These are phyloP conservation scores for Trichophyton equinum DNA, from an alignment of 2,329 filamentous ascomycete species.

Conservation along the genomic window DNA sequence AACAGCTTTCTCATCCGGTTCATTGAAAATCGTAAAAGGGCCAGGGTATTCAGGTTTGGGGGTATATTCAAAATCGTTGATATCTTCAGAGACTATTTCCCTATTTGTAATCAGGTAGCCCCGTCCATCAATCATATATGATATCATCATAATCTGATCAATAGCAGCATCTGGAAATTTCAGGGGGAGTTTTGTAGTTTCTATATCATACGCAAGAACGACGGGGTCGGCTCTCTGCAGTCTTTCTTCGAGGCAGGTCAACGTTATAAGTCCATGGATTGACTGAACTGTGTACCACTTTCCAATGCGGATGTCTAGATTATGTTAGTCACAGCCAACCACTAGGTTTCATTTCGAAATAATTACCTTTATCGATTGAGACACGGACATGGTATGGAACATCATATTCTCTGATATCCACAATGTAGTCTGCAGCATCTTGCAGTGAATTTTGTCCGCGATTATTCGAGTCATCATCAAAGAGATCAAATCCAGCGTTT, in stretches of 20 bases:
- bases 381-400: slow-evolving; percentile 98
- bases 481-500: slow-evolving; percentile 81
- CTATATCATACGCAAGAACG: slow-evolving; percentile 99
- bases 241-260: slow-evolving; percentile 75
- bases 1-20: slow-evolving; percentile 77
- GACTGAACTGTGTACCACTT: slow-evolving; percentile 96
- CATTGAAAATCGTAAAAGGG: slow-evolving; percentile 96
- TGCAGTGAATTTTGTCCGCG: slow-evolving; percentile 64
- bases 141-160: slow-evolving; percentile 99
- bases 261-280: slow-evolving; percentile 76
- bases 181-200: slow-evolving; percentile 86
- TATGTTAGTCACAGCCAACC: slow-evolving; percentile 17
- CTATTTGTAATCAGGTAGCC: slow-evolving; percentile 96
- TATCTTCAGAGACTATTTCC: slow-evolving; percentile 95
- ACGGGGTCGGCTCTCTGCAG: slow-evolving; percentile 86
- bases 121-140: slow-evolving; percentile 99
- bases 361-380: slow-evolving; percentile 75
- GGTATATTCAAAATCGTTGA: slow-evolving; percentile 95
- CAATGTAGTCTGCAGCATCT: slow-evolving; percentile 91
- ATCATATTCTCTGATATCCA: slow-evolving; percentile 98
- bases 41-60: slow-evolving; percentile 93
- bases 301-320: slow-evolving; percentile 76
- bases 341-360: neutral
- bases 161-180: slow-evolving; percentile 93
- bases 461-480: slow-evolving; percentile 79